A percentile compares a stretch with the other conserved stretches of the same genome.
Evolutionary conservation across 2,329 filamentous ascomycete species (phyloP).

Genomic region (Phaeosphaeriaceae sp.): DNA sequence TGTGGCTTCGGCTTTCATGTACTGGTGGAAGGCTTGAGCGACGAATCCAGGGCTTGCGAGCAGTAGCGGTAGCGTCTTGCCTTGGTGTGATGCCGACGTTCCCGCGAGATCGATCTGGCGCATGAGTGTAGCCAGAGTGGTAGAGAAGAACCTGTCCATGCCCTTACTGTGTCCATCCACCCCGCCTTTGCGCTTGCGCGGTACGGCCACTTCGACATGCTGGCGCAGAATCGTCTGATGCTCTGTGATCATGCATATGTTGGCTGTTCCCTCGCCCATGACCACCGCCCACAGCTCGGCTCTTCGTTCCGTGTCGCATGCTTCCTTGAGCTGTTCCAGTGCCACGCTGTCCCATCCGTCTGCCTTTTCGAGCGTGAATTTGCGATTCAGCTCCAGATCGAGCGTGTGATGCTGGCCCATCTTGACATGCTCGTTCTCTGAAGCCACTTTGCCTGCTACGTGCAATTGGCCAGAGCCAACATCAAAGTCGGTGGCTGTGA

Average conservation of each 20-base stretch:
- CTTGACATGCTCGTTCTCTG: conserved; percentile 72
- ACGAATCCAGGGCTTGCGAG: conserved; percentile 90
- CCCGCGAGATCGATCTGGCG: conserved; percentile 75
- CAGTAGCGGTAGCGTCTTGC: conserved; percentile 67
- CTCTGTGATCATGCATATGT: conserved; percentile 83
- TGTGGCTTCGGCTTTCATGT: conserved; percentile 68
- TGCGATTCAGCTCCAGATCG: conserved; percentile 85
- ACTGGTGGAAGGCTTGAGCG: conserved; percentile 79
- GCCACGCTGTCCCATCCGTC: conserved; percentile 90
- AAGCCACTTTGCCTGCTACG: conserved; percentile 69
- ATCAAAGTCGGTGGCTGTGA: conserved; percentile 73
- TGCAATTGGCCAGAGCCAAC: conserved; percentile 72
- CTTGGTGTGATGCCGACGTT: conserved; percentile 46
- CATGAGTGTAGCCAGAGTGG: conserved; percentile 75
- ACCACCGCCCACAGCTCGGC: conserved; percentile 89
- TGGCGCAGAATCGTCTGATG: conserved; percentile 79
- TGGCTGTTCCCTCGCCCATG: conserved; percentile 87
- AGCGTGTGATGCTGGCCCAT: conserved; percentile 73
- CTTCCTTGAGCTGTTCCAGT: conserved; percentile 76
- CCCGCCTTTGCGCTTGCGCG: conserved; percentile 70
- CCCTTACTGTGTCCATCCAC: conserved; percentile 72
- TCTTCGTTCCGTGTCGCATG: conserved; percentile 77
- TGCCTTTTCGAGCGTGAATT: conserved; percentile 87
- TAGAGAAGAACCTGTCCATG: conserved; percentile 79
- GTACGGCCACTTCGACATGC: conserved; percentile 69